Evolutionary conservation across 2,329 filamentous ascomycete species (phyloP).

Genomic region (Paecilomyces niveus): DNA sequence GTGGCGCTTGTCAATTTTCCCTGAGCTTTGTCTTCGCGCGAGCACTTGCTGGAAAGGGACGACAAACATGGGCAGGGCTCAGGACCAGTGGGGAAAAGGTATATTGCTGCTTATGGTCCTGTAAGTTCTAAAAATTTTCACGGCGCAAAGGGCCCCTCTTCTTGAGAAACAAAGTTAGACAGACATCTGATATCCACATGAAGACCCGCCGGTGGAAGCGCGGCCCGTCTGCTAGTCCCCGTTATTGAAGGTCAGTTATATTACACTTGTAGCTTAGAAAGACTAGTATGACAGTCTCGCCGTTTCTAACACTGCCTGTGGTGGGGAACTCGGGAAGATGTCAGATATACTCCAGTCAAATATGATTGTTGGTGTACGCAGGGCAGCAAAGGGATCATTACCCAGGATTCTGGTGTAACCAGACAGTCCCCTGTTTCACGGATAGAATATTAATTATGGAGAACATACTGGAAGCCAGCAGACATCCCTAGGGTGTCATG

Average conservation of each 20-base stretch:
- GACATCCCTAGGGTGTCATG: background rate
- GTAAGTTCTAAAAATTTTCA: background rate
- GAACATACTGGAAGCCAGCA: background rate
- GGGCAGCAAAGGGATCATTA: background rate
- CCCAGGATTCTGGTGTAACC: background rate
- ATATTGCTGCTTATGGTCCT: background rate
- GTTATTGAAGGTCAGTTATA: background rate
- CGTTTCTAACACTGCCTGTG: background rate
- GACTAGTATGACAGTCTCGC: background rate
- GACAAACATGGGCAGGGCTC: background rate
- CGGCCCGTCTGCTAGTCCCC: background rate
- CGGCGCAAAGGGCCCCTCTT: background rate
- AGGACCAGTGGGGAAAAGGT: background rate
- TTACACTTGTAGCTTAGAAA: background rate
- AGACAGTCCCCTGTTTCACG: background rate
- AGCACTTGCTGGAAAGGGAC: background rate
- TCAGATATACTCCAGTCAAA: background rate
- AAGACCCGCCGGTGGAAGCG: background rate
- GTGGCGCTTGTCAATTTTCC: background rate
- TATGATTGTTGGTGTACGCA: background rate
- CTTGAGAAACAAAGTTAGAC: background rate
- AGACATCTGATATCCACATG: background rate
- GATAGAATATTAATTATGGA: background rate
- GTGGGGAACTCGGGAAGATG: background rate
- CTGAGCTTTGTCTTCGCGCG: background rate